phyloP scores from a whole-genome alignment of 2,329 filamentous ascomycete genomes.

The Teratosphaeria viscida region DNA sequence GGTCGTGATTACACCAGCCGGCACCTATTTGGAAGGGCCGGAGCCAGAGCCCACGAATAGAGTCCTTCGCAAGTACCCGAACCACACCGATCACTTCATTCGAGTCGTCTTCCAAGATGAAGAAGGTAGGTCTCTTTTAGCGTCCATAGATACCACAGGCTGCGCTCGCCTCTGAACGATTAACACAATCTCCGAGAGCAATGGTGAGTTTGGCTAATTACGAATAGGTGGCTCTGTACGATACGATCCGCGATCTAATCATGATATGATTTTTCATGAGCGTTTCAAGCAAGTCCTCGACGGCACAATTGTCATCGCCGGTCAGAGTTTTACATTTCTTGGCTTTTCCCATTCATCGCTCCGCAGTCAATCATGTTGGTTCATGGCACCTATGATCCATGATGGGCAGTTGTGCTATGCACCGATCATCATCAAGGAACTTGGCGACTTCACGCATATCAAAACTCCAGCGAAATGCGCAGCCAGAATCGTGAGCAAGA shows the following conservation, averaged over 20 bases:
- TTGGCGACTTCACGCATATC: slow-evolving; percentile 44
- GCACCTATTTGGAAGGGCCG: slow-evolving; percentile 35
- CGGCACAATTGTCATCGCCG: slow-evolving; percentile 53
- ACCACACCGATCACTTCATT: slow-evolving; percentile 53
- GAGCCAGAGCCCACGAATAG: slow-evolving; percentile 57
- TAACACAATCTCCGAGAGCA: neutral
- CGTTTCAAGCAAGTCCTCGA: slow-evolving; percentile 53
- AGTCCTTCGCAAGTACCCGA: slow-evolving; percentile 55
- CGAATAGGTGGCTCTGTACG: slow-evolving; percentile 43
- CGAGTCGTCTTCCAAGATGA: slow-evolving; percentile 68
- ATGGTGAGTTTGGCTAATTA: neutral
- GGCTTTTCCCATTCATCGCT: slow-evolving; percentile 75
- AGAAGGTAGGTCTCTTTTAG: slow-evolving; percentile 33
- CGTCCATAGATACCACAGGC: neutral
- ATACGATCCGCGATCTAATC: slow-evolving; percentile 43
- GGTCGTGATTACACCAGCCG: slow-evolving; percentile 30
- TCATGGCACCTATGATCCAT: slow-evolving; percentile 40
- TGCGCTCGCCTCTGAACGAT: neutral
- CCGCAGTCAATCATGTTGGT: slow-evolving; percentile 61
- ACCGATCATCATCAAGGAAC: slow-evolving; percentile 31
- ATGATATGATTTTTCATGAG: slow-evolving; percentile 42
- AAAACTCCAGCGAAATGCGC: slow-evolving; percentile 47
- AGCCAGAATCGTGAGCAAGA: slow-evolving; percentile 36
- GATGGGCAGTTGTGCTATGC: slow-evolving; percentile 25
- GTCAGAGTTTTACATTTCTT: slow-evolving; percentile 53